Percentiles rank a stretch among this genome's conserved stretches.
phyloP scores from a whole-genome alignment of 805 yeast genomes.

The Ogataea neopini region DNA sequence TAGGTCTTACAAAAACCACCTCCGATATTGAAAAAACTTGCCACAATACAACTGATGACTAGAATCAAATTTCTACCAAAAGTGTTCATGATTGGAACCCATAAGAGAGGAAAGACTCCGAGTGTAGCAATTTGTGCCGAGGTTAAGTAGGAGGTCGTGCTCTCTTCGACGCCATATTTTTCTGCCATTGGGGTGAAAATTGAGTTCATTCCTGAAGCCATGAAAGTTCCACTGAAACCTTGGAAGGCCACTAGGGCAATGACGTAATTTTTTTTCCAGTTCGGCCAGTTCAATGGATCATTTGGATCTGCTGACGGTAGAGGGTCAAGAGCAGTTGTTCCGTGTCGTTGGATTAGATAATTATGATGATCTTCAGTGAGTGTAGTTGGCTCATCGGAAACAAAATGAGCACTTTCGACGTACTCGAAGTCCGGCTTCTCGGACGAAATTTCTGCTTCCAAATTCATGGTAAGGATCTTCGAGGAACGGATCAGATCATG shows the following conservation, averaged over 20 bases:
- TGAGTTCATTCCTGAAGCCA: conserved; percentile 11
- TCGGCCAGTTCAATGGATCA: conserved; percentile 13
- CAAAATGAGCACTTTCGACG: not conserved
- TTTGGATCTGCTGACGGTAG: conserved; percentile 8
- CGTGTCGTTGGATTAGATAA: conserved; percentile 7
- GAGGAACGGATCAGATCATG: too few species aligned
- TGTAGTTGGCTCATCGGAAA: not conserved
- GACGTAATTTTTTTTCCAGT: conserved; percentile 9
- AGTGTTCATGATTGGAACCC: conserved; percentile 13
- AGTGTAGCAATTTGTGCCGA: conserved; percentile 10
- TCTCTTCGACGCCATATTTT: conserved; percentile 6
- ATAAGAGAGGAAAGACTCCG: conserved; percentile 9
- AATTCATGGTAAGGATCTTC: not conserved
- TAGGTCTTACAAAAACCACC: conserved; percentile 12
- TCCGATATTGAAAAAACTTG: conserved; percentile 9
- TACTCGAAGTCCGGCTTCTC: not conserved
- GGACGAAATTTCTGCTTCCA: not conserved
- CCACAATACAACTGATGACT: conserved; percentile 3
- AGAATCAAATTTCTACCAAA: conserved; percentile 8
- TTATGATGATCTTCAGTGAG: conserved; percentile 3
- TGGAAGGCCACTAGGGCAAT: conserved; percentile 12
- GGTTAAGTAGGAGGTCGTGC: conserved; percentile 7
- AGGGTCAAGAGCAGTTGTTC: conserved; percentile 7
- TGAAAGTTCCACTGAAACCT: conserved; percentile 10
- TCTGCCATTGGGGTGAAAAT: conserved; percentile 4